Percentiles rank a stretch among this genome's conserved stretches.
phyloP scores from a whole-genome alignment of 2,329 filamentous ascomycete species.

The Fusarium sp. region DNA sequence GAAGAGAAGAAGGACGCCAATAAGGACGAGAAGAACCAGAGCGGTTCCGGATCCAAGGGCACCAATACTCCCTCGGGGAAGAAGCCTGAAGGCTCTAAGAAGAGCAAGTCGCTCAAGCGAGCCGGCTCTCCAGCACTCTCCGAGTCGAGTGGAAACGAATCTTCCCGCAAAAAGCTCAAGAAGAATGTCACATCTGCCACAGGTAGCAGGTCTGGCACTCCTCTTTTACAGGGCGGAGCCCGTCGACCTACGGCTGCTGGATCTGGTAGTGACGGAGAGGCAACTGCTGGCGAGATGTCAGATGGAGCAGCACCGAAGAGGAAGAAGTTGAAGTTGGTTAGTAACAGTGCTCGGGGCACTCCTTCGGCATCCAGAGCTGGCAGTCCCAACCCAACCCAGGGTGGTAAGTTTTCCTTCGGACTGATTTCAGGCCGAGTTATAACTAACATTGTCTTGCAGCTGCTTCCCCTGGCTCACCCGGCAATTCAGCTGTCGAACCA shows the following conservation, averaged over 20 bases:
- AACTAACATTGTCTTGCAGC: constrained; percentile 38
- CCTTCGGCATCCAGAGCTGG: constrained; percentile 70
- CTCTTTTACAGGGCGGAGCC: constrained; percentile 58
- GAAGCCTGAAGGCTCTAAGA: constrained; percentile 59
- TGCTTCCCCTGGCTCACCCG: constrained; percentile 52
- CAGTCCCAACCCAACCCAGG: constrained; percentile 64
- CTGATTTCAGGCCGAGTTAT: background rate
- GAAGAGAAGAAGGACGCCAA: constrained; percentile 60
- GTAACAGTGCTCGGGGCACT: constrained; percentile 61
- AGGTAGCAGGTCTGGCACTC: constrained; percentile 67
- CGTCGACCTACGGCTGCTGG: constrained; percentile 61
- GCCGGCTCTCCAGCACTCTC: constrained; percentile 88
- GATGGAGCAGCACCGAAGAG: constrained; percentile 64
- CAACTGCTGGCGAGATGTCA: constrained; percentile 75
- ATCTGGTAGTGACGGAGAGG: constrained; percentile 79
- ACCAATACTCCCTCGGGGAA: constrained; percentile 67
- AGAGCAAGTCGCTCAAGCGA: constrained; percentile 78
- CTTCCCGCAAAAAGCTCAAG: constrained; percentile 81
- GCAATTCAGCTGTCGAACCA: constrained; percentile 55
- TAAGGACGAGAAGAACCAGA: constrained; percentile 63
- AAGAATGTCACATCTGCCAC: constrained; percentile 65
- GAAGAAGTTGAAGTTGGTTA: constrained; percentile 67
- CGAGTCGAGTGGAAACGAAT: constrained; percentile 93
- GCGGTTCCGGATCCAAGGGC: constrained; percentile 73
- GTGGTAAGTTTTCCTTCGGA: constrained; percentile 50